Conservation (phyloP, 2,329 filamentous ascomycete species). For the Aspergillus pseudoterreus region DNA sequence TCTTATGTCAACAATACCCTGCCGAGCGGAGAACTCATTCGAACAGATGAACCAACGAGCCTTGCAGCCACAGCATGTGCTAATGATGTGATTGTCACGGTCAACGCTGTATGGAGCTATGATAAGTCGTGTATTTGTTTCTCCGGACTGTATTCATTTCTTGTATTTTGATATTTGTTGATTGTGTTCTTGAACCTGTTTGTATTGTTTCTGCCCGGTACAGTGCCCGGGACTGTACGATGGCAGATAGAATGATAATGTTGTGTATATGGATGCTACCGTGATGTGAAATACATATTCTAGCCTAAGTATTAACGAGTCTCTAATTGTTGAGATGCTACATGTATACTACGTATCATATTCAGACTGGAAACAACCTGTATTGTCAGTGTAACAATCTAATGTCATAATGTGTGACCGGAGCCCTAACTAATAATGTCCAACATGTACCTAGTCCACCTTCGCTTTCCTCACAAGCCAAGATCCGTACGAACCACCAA, state of each 20-base stretch:
- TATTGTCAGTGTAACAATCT: too few species aligned
- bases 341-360: too few species aligned
- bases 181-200: not conserved
- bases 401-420: too few species aligned
- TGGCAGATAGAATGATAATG: not conserved
- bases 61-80: too few species aligned
- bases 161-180: conserved; percentile 1
- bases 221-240: not conserved
- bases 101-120: conserved; percentile 14
- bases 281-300: too few species aligned
- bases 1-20: not conserved
- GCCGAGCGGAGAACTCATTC: not conserved
- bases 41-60: not conserved
- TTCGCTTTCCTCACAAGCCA: too few species aligned
- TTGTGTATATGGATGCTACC: too few species aligned
- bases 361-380: too few species aligned
- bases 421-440: too few species aligned
- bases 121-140: conserved; percentile 3
- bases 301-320: too few species aligned
- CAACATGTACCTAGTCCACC: too few species aligned
- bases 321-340: too few species aligned
- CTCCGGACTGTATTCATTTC: conserved; percentile 3
- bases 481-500: not conserved
- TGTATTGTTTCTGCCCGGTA: not conserved
- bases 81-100: not conserved